Evolutionary conservation across 805 yeast genomes (phyloP), one percentile per base, ranked within the genome.

Genomic region (Lipomyces yamadae): DNA sequence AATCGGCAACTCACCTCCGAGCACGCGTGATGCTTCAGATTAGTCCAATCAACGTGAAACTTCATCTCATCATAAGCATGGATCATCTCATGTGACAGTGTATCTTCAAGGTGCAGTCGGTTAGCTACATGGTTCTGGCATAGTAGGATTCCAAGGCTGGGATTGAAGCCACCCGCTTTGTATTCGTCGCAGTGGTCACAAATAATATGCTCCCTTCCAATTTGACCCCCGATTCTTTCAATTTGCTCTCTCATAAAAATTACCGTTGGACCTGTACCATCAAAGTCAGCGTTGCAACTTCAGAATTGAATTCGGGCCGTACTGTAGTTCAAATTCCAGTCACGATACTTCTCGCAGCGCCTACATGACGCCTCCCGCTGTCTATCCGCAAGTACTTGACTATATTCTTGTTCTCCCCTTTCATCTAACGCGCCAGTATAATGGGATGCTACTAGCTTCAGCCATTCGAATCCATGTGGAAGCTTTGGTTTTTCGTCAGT

Each of bases 1-100:
- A 29, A 45, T 35, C n/a, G 6, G 3, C 8, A n/a, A 54, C 62
- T 39, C 18, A 67, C 70, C 70, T 95, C 99, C 0, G 98, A 88
- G 77, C 99, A 95, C 0, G 99, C 99, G 76, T 94, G 98, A 75
- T 95, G 99, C 74, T 86, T 85, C 75, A 95, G 80, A 77, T 94
- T 86, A 64, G 83, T 74, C 89, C 97, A 90, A 77, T 95, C 91
- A 1, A 95, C 92, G 63, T 91, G 81, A 81, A 95, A 95, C 77
- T 92, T 89, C 70, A 91, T 81, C 74, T 92, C 88, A 78, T 95
- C 99, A 78, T 91, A 95, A 69, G 92, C 95, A 78, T 95, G 99
- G 42, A 95, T 87, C 76, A 95, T 81, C 76, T 95, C 99, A 76
- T 95, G 99, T 1, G 98, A 84, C 69, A 95, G 79, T 0, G 96